Conservation (phyloP, 345 rosid species). For the Eucalyptus erythrocorys region DNA sequence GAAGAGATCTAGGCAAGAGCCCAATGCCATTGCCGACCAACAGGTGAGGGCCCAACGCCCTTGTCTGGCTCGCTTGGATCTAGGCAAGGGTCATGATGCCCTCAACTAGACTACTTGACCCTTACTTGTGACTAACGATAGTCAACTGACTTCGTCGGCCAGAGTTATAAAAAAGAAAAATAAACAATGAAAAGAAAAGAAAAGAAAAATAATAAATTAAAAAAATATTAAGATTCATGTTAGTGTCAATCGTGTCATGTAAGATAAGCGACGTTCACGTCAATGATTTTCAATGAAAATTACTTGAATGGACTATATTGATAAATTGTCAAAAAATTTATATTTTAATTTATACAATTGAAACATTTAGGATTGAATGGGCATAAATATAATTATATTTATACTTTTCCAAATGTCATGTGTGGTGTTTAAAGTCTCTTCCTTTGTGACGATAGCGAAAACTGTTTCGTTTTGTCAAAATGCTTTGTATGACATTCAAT, state of each 20-base stretch:
- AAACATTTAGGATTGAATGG: no score
- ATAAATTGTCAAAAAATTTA: no score
- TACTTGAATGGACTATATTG: no score
- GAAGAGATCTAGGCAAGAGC: background rate
- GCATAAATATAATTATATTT: fast-evolving
- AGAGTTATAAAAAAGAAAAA: background rate
- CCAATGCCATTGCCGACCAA: no score
- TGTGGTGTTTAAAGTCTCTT: background rate
- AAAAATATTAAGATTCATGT: no score
- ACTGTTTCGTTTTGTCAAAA: background rate
- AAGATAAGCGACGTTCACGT: no score
- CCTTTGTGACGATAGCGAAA: background rate
- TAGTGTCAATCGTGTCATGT: fast-evolving
- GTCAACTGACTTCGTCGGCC: background rate
- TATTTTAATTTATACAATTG: no score
- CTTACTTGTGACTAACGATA: background rate
- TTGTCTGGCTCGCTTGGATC: background rate
- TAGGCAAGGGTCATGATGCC: background rate
- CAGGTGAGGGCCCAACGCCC: no score
- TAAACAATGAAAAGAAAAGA: no score
- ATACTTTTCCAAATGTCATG: background rate
- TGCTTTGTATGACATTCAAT: background rate
- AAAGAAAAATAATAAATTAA: no score
- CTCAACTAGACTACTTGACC: background rate
- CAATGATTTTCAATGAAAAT: no score